phyloP scores from a whole-genome alignment of 768 basidiomycete genomes.

The Exidia glandulosa region DNA sequence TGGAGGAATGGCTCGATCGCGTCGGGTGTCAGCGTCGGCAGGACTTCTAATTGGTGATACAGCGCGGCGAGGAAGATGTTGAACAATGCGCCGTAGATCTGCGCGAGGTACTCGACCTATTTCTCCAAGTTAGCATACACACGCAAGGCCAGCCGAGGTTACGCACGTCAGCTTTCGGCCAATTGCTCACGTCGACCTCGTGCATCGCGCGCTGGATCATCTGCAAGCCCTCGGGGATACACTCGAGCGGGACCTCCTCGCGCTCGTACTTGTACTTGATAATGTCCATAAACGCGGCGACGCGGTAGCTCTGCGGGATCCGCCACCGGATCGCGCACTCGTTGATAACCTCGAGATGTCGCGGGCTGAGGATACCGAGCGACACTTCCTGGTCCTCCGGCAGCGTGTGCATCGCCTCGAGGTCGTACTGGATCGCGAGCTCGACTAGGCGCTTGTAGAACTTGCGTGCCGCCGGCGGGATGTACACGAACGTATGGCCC shows the following conservation, averaged over 20 bases:
- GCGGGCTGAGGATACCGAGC: slow-evolving; percentile 71
- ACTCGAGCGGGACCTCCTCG: slow-evolving; percentile 87
- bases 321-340: slow-evolving; percentile 89
- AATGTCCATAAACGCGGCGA: slow-evolving; percentile 70
- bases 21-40: slow-evolving; percentile 62
- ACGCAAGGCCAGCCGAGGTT: no score
- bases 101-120: slow-evolving; percentile 59
- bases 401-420: slow-evolving; percentile 86
- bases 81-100: slow-evolving; percentile 63
- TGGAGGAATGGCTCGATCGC: slow-evolving; percentile 55
- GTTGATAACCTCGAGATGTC: slow-evolving; percentile 73
- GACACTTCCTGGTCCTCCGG: slow-evolving; percentile 92
- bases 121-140: no score
- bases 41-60: slow-evolving; percentile 70
- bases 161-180: slow-evolving; percentile 78
- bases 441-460: slow-evolving; percentile 81
- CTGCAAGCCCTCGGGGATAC: slow-evolving; percentile 80
- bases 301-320: slow-evolving; percentile 67
- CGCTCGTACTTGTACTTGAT: slow-evolving; percentile 82
- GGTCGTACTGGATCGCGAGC: slow-evolving; percentile 69
- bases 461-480: slow-evolving; percentile 78
- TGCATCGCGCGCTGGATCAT: slow-evolving; percentile 58
- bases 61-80: slow-evolving; percentile 77
- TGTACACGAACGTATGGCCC: slow-evolving; percentile 76
- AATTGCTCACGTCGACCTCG: slow-evolving; percentile 61